These are phyloP conservation scores for Knoxdaviesia capensis DNA, from an alignment of 2,329 filamentous ascomycete species.

Conservation along the genomic window DNA sequence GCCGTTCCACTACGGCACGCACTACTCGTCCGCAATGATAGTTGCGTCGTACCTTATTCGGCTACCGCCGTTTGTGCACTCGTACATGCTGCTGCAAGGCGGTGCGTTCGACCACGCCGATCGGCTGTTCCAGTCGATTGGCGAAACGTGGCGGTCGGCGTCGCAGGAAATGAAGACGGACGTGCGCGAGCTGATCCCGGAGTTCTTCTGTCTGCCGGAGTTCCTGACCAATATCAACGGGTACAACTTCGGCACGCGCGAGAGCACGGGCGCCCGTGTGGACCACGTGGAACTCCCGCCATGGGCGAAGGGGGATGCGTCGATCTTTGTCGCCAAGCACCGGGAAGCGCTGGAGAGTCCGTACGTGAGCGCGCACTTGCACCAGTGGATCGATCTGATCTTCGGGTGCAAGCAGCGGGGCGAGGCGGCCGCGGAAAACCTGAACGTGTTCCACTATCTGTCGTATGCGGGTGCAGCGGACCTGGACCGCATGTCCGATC, in stretches of 20 bases:
- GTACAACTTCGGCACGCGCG: constrained; percentile 80
- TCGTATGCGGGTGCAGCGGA: constrained; percentile 91
- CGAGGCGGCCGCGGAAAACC: constrained; percentile 72
- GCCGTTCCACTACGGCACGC: constrained; percentile 93
- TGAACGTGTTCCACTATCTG: constrained; percentile 90
- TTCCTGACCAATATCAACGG: constrained; percentile 86
- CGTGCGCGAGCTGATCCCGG: constrained; percentile 82
- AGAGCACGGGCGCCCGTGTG: constrained; percentile 61
- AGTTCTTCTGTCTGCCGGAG: constrained; percentile 93
- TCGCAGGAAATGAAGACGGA: constrained; percentile 83
- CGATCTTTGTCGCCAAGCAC: constrained; percentile 88
- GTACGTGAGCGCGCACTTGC: constrained; percentile 73
- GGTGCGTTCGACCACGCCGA: constrained; percentile 93
- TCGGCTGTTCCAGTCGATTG: constrained; percentile 81
- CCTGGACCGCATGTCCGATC: constrained; percentile 75
- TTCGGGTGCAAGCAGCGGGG: constrained; percentile 91
- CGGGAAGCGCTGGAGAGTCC: constrained; percentile 90
- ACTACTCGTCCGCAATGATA: constrained; percentile 98
- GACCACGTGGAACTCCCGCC: constrained; percentile 78
- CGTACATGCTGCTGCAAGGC: constrained; percentile 85
- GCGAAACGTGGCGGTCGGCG: constrained; percentile 77
- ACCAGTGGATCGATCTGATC: constrained; percentile 89
- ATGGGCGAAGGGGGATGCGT: constrained; percentile 91
- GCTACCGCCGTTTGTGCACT: constrained; percentile 88
- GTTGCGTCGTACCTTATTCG: constrained; percentile 92